phyloP scores from a whole-genome alignment of 177 flowering plant species.

The Vitis hybrid region DNA sequence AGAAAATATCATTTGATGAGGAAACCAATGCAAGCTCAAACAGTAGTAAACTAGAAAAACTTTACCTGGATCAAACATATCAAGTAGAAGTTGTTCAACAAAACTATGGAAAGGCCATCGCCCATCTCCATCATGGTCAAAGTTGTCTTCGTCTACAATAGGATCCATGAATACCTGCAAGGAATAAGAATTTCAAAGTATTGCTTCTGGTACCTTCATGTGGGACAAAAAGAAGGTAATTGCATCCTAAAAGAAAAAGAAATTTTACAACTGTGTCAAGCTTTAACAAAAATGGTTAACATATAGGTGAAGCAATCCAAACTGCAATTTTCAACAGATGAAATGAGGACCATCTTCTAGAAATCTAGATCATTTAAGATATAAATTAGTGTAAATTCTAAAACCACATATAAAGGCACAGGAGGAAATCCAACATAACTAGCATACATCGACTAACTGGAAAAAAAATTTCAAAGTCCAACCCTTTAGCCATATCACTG shows the following conservation, averaged over 20 bases:
- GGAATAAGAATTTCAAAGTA: neutral
- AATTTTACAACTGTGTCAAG: neutral
- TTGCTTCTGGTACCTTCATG: neutral
- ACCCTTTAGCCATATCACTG: no score
- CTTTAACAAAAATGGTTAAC: neutral
- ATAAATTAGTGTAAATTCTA: no score
- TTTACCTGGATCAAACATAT: conserved; percentile 95
- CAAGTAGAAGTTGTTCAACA: conserved; percentile 86
- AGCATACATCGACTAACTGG: no score
- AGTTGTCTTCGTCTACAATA: conserved; percentile 53
- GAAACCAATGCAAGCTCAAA: neutral
- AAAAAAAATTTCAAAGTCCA: no score
- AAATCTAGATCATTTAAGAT: no score
- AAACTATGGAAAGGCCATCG: conserved; percentile 85
- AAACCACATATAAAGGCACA: no score
- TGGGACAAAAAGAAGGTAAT: neutral
- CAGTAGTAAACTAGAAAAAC: conserved; percentile 12
- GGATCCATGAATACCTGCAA: conserved; percentile 47
- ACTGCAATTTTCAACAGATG: no score
- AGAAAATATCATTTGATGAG: neutral
- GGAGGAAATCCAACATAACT: no score
- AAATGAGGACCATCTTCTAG: no score
- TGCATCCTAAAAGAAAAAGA: neutral
- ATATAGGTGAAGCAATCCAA: no score
- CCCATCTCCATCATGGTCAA: conserved; percentile 68